Conservation (phyloP, 108 stramenopile genomes). For the Discostella stelligeroides region DNA sequence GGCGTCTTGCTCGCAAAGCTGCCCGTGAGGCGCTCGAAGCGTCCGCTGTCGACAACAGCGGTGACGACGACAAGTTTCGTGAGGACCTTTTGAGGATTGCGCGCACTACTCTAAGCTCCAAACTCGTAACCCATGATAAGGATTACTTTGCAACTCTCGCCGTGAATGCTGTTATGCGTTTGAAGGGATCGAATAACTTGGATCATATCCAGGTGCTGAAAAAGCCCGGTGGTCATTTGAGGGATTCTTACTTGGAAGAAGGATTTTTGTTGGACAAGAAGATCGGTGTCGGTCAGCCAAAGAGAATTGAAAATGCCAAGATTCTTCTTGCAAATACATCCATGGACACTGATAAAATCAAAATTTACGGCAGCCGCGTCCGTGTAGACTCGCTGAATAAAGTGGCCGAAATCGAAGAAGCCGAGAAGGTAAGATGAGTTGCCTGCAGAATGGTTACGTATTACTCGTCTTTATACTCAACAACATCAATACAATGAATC, state of each 20-base stretch:
- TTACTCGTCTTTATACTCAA: not conserved
- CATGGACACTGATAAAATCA: conserved; percentile 99
- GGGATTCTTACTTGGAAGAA: conserved; percentile 96
- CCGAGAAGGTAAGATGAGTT: conserved; percentile 79
- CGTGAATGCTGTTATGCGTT: conserved; percentile 95
- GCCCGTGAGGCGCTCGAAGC: conserved; percentile 88
- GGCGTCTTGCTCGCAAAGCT: conserved; percentile 88
- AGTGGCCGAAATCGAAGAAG: conserved; percentile 99
- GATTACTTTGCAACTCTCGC: conserved; percentile 96
- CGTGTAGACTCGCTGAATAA: conserved; percentile 94
- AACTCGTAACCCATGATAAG: conserved; percentile 97
- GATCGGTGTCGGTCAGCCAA: conserved; percentile 97
- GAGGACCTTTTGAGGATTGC: conserved; percentile 94
- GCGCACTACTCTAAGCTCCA: conserved; percentile 94
- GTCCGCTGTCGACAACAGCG: conserved; percentile 57
- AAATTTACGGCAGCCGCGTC: conserved; percentile 99
- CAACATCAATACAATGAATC: too few species aligned
- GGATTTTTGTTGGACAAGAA: conserved; percentile 98
- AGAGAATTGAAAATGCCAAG: conserved; percentile 95
- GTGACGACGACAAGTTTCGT: conserved; percentile 73
- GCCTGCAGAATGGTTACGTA: not conserved
- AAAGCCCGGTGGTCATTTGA: conserved; percentile 92
- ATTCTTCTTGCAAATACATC: conserved; percentile 98
- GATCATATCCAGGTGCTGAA: conserved; percentile 98
- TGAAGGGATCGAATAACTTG: conserved; percentile 91